Base-by-base conservation (phyloP, 1,139 yeast species). In the Tardiomyces depauwii region DNA sequence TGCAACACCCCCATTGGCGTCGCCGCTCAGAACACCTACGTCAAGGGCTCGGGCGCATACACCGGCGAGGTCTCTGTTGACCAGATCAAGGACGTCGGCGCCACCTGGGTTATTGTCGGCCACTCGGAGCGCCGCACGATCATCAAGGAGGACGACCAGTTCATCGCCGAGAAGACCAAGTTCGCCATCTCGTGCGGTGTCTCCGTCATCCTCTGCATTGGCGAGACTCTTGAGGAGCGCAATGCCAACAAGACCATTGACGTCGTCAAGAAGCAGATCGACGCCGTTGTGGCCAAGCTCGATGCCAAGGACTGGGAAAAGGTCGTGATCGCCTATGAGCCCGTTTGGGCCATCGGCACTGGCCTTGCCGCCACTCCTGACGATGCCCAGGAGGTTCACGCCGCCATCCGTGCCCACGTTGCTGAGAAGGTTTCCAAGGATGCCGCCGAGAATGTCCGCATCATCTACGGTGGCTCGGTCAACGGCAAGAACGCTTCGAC, bases 291-390 rank as follows among this genome's bases (percentile, higher is more conserved):
- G 62, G 84, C 79, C 66, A 74, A 82, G 57, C 82, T 89, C 54
- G 69, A 76, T 60, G 48, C 53, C 44, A 55, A 52, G 46, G 97
- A 89, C 79, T 91, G 98, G 98, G 64, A 82, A 55, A 77, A 85
- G 70, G 76, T 91, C 59, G 98, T 91, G 56, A 74, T 93, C 68
- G 99, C 98, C 64, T 93, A 93, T 74, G 98, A 91, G 75, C 99
- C 99, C 61, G 96, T 91, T 59, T 91, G 98, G 98, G 99, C 99
- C 59, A 91, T 91, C 63, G 99, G 99, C 69, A 89, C 98, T 59
- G 99, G 99, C 64, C 80, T 91, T 65, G 96, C 97, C 64, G 98
- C 98, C 56, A 91, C 98, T 59, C 89, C 98, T 56, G 87, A 85
- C 56, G 97, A 91, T 66, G 97, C 96, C 59, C 95, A 88, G 76